Conservation (phyloP, 1,139 yeast species). For the Sporopachydermia cereana region DNA sequence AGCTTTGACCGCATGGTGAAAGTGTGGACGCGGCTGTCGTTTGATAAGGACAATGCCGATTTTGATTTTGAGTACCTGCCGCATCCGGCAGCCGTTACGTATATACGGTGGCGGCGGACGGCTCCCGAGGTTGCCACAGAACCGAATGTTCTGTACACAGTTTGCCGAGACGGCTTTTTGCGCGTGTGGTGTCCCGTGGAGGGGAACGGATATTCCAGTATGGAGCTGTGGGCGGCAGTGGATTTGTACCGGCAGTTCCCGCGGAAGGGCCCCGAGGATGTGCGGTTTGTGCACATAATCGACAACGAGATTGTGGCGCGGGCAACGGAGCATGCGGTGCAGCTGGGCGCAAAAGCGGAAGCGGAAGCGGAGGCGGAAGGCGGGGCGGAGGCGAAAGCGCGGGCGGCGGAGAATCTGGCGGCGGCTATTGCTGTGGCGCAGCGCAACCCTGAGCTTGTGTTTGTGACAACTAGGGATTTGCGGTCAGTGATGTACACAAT, state of each 20-base stretch:
- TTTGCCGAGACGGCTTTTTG: slow-evolving; percentile 42
- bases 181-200: slow-evolving; percentile 71
- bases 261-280: slow-evolving; percentile 13
- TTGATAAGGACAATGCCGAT: slow-evolving; percentile 51
- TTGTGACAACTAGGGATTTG: slow-evolving; percentile 38
- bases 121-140: slow-evolving; percentile 16
- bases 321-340: slow-evolving; percentile 25
- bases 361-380: slow-evolving; percentile 11
- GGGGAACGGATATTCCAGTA: slow-evolving; percentile 41
- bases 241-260: slow-evolving; percentile 27
- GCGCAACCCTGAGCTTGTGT: slow-evolving; percentile 40
- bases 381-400: slow-evolving; percentile 8
- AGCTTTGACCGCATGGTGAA: slow-evolving; percentile 55
- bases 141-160: slow-evolving; percentile 43
- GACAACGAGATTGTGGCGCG: slow-evolving; percentile 43
- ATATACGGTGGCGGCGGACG: slow-evolving; percentile 40
- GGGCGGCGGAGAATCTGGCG: slow-evolving; percentile 14
- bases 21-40: slow-evolving; percentile 68
- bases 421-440: slow-evolving; percentile 17
- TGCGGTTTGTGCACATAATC: slow-evolving; percentile 36
- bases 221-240: slow-evolving; percentile 49
- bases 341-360: slow-evolving; percentile 13
- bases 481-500: slow-evolving; percentile 37
- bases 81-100: slow-evolving; percentile 49
- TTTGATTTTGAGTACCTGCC: slow-evolving; percentile 63